Evolutionary conservation across 306 rosid species (phyloP), one percentile per base, ranked within the genome.

Genomic region (Trifolium fragiferum): DNA sequence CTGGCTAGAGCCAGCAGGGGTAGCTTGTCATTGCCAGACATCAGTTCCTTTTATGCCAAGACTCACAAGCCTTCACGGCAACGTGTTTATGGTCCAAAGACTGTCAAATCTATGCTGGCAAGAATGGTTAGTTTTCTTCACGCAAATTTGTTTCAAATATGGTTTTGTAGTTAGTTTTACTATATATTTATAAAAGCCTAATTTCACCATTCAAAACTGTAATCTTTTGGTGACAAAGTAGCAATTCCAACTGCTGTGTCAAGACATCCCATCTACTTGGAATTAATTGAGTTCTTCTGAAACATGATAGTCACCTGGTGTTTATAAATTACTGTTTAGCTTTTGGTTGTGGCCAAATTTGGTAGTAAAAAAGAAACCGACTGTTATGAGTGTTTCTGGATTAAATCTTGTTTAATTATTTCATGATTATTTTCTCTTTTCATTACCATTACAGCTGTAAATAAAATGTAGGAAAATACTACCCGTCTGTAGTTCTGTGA

Each of bases 31-130:
- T 86, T 95, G 60, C 99, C 99, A 1, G 97, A 95, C 62, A 72
- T 90, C 14, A 81, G 90, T 70, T 95, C 98, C 81, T 95, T 95
- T 84, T 95, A 92, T 77, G 92, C 96, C 27, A 92, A 90, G 89
- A 76, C 76, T 85, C 97, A 81, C 80, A 95, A 90, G 83, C 98
- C 98, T 41, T 86, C 97, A 44, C 79, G 82, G 67, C 98, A 95
- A 80, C 86, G 91, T 66, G 90, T 90, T 53, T 95, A 95, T 82
- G 99, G 99, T 82, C 99, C 97, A 10, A 90, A 83, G 88, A 86
- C 96, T 3, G 88, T 95, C 51, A 89, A 86, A 70, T 89, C 96
- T 49, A 90, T 95, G 97, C 85, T 95, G 78, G 68, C 92, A 66
- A 95, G 89, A 80, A 95, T 95, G 99, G 99, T 89, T 76, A 80